Evolutionary conservation across 108 stramenopile genomes (phyloP).

Genomic region (Cyclotella choctawhatcheeana): DNA sequence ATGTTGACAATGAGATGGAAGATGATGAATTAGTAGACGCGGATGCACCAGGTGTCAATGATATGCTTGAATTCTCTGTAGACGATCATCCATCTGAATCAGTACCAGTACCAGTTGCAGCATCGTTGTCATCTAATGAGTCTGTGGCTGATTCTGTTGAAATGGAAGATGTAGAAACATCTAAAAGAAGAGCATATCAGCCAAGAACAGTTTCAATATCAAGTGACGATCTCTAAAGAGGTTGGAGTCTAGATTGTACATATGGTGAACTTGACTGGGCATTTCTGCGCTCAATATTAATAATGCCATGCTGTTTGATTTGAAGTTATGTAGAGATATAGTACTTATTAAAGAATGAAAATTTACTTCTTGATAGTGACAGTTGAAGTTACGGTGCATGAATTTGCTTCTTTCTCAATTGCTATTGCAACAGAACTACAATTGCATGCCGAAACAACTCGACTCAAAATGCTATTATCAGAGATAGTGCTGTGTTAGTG

Average conservation of each 20-base stretch:
- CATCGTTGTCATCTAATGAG: neutral
- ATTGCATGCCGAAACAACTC: no score
- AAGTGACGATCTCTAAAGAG: conserved; percentile 48
- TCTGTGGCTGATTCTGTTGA: conserved; percentile 31
- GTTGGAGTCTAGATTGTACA: neutral
- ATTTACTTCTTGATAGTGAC: no score
- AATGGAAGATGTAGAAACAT: conserved; percentile 44
- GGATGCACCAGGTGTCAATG: conserved; percentile 24
- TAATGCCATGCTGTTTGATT: neutral
- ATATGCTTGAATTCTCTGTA: conserved; percentile 28
- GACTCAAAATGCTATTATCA: no score
- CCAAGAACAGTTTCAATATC: conserved; percentile 54
- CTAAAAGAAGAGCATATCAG: conserved; percentile 28
- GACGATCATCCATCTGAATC: conserved; percentile 32
- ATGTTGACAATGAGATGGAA: conserved; percentile 45
- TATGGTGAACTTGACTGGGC: neutral
- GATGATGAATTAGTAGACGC: conserved; percentile 31
- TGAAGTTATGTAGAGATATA: neutral
- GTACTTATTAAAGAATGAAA: neutral
- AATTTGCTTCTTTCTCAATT: no score
- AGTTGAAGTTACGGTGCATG: no score
- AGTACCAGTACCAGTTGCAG: neutral
- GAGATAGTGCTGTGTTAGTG: neutral
- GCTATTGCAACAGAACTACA: no score
- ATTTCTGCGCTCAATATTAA: neutral